phyloP scores from a whole-genome alignment of 2,329 filamentous ascomycete species.

The Incumbomyces delicatus region DNA sequence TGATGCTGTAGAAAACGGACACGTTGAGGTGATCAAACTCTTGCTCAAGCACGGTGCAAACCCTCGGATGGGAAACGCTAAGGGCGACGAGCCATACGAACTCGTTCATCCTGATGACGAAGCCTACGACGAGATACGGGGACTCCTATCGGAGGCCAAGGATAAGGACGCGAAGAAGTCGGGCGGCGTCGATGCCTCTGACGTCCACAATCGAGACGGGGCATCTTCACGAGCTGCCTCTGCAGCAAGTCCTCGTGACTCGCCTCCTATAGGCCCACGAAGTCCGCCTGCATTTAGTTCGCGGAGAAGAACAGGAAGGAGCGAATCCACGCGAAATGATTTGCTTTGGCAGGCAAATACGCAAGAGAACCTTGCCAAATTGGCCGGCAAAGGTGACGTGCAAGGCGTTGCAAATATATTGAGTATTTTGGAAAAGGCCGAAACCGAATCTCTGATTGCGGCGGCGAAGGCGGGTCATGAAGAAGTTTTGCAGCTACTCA shows the following conservation, averaged over 20 bases:
- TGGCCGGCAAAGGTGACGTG: constrained; percentile 41
- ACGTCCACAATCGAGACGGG: constrained; percentile 22
- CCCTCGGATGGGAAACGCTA: constrained; percentile 80
- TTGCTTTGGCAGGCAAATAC: constrained; percentile 43
- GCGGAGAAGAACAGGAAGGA: constrained; percentile 38
- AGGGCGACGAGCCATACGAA: constrained; percentile 84
- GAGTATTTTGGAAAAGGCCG: constrained; percentile 47
- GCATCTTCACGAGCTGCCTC: constrained; percentile 34
- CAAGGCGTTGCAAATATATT: constrained; percentile 40
- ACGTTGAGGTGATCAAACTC: constrained; percentile 76
- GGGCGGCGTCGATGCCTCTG: constrained; percentile 24
- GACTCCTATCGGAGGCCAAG: constrained; percentile 54
- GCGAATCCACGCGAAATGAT: constrained; percentile 41
- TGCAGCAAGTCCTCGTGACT: constrained; percentile 36
- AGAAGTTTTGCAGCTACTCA: constrained; percentile 68
- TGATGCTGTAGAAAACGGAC: constrained; percentile 92
- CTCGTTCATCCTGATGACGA: constrained; percentile 66
- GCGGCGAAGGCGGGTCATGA: constrained; percentile 88
- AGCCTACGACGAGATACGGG: constrained; percentile 69
- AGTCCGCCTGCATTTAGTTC: constrained; percentile 31
- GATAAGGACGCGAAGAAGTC: constrained; percentile 42
- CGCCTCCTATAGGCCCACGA: constrained; percentile 31
- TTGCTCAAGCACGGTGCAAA: constrained; percentile 82
- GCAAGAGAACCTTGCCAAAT: constrained; percentile 38
- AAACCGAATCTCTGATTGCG: constrained; percentile 79